A percentile compares a stretch with the other conserved stretches of the same genome.
phyloP scores from a whole-genome alignment of 352 stramenopile species.

The Aphanomyces invadans region DNA sequence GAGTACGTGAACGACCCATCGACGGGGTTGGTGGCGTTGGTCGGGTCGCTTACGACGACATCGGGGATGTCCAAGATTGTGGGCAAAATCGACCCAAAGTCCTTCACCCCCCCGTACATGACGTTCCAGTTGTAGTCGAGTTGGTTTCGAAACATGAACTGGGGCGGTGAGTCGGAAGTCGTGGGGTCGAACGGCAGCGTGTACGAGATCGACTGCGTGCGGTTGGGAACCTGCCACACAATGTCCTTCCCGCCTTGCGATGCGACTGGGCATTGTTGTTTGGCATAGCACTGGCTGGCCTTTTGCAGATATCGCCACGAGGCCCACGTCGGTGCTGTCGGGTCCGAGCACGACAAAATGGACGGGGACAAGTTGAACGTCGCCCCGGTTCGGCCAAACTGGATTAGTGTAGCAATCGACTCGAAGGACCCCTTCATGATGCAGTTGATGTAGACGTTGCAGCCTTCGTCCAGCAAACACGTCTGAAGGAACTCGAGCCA shows the following conservation, averaged over 20 bases:
- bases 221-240: conserved; percentile 4
- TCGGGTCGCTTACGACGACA: background rate
- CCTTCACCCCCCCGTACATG: background rate
- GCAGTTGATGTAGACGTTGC: conserved; percentile 21
- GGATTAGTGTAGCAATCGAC: conserved; percentile 5
- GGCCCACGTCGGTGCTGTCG: background rate
- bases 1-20: background rate
- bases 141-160: conserved; percentile 6
- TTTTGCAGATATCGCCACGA: conserved; percentile 4
- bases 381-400: background rate
- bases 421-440: conserved; percentile 18
- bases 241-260: background rate
- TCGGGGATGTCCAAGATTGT: background rate
- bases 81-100: conserved; percentile 1
- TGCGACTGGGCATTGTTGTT: conserved; percentile 13
- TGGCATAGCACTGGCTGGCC: conserved; percentile 13
- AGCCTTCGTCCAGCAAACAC: conserved; percentile 10
- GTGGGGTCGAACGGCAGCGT: background rate
- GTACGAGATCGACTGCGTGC: conserved; percentile 11
- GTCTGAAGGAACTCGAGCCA: conserved; percentile 3
- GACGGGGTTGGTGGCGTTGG: background rate
- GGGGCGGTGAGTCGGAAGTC: background rate
- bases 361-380: background rate
- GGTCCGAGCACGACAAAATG: conserved; percentile 10
- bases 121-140: background rate